Conservation (phyloP, 2,329 filamentous ascomycete species). For the Verticillium nubilum region DNA sequence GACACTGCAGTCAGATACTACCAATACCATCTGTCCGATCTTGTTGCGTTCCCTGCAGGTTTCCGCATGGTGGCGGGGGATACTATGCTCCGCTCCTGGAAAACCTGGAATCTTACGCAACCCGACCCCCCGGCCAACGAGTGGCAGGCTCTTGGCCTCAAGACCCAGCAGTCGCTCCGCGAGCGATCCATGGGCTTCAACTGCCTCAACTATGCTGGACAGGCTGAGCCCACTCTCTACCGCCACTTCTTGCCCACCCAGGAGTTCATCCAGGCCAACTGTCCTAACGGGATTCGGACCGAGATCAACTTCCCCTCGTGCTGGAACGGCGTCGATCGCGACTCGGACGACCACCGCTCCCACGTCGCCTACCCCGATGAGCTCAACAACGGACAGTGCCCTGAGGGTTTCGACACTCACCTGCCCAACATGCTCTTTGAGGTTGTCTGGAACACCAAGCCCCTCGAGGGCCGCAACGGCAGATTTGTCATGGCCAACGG, state of each 20-base stretch:
- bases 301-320: conserved; percentile 88
- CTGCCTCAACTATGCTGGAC: conserved; percentile 73
- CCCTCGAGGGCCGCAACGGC: conserved; percentile 57
- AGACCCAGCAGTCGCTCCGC: conserved; percentile 59
- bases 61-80: conserved; percentile 83
- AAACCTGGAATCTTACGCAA: conserved; percentile 59
- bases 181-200: conserved; percentile 92
- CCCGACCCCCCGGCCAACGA: conserved; percentile 60
- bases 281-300: conserved; percentile 72
- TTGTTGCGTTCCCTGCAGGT: conserved; percentile 68
- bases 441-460: conserved; percentile 72
- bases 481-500: conserved; percentile 74
- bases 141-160: conserved; percentile 61
- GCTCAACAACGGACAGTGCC: conserved; percentile 73
- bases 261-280: conserved; percentile 72
- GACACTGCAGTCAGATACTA: conserved; percentile 63
- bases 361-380: conserved; percentile 75
- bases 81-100: conserved; percentile 62
- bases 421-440: conserved; percentile 77
- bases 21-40: conserved; percentile 60
- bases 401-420: conserved; percentile 60
- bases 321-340: conserved; percentile 69
- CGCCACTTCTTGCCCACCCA: conserved; percentile 81
- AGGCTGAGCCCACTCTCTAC: conserved; percentile 67
- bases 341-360: conserved; percentile 49